Conservation (phyloP, 1,284 basidiomycete genomes). For the Rhodotorula sp. region DNA sequence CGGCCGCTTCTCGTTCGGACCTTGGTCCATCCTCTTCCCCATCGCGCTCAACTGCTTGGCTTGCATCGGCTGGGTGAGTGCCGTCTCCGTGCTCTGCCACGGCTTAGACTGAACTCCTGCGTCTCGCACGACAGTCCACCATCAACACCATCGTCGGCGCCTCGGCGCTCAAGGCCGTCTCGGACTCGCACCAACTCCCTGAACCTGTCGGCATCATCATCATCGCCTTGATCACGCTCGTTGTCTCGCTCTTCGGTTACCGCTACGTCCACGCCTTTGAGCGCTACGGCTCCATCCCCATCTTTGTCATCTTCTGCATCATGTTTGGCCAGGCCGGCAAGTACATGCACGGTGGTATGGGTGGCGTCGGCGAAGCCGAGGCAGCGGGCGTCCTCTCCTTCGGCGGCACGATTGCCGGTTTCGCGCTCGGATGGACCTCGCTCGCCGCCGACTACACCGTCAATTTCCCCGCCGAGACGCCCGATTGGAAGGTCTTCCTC, state of each 20-base stretch:
- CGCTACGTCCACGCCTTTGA: constrained; percentile 60
- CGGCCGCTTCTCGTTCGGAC: constrained; percentile 52
- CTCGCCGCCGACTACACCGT: constrained; percentile 63
- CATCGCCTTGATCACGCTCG: constrained; percentile 49
- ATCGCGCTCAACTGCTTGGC: constrained; percentile 42
- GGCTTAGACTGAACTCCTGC: not conserved
- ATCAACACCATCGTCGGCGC: constrained; percentile 52
- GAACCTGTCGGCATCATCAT: constrained; percentile 45
- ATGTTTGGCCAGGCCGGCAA: constrained; percentile 35
- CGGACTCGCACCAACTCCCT: constrained; percentile 37
- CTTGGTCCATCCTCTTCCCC: constrained; percentile 38
- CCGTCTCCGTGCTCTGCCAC: too few species aligned
- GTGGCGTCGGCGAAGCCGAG: constrained; percentile 59
- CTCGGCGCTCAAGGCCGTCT: constrained; percentile 46
- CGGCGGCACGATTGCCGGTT: constrained; percentile 57
- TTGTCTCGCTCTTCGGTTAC: constrained; percentile 56
- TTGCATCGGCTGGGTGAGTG: constrained; percentile 37
- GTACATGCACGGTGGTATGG: constrained; percentile 20
- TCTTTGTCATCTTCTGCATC: constrained; percentile 70
- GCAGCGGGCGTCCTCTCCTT: constrained; percentile 71
- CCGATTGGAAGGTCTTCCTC: constrained; percentile 63
- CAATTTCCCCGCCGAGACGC: constrained; percentile 50
- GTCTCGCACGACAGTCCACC: constrained; percentile 32
- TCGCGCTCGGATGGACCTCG: constrained; percentile 56
- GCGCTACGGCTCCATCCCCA: constrained; percentile 71